Evolutionary conservation across 495 filamentous ascomycete genomes (phyloP), one percentile per base, ranked within the genome.

Genomic region (Cenococcum geophilum): DNA sequence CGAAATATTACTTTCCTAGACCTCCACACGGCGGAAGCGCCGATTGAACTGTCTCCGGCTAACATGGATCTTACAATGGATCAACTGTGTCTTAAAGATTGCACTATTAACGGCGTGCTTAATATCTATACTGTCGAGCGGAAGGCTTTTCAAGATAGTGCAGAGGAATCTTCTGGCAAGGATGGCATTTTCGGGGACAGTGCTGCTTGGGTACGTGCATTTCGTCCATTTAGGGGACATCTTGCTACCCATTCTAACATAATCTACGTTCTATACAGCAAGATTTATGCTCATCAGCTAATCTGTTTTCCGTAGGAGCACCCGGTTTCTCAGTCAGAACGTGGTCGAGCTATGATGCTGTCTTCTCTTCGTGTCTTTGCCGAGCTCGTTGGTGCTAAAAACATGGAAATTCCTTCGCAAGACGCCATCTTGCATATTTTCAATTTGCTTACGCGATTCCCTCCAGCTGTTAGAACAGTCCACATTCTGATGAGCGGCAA

Each of bases 301-400:
- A 32, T 3, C 27, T 3, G 6, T 32, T 32, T 32, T 32, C 27
- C 27, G 27, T 32, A 32, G 27, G 27, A 32, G 27, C 27, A 32
- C 27, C 27, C 27, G 6, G 27, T 32, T 32, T 32, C 27, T 6
- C 65, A 72, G 36, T 68, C 70, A 12, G 67, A 69, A 10, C 68
- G 72, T 58, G 72, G 66, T 20, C 60, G 68, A 40, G 66, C 72
- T 18, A 71, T 71, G 55, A 60, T 74, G 23, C 61, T 74, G 10
- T 74, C 70, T 6, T 63, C 72, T 4, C 54, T 74, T 18, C 59
- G 72, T 10, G 63, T 71, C 8, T 72, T 72, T 22, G 51, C 69
- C 16, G 50, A 66, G 14, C 57, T 65, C 6, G 58, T 66, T 14
- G 47, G 57, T 35, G 52, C 64, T n/a, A 59, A 51, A 36, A 43